Evolutionary conservation across 2,329 filamentous ascomycete species (phyloP).

Genomic region (Epichloe bromicola): DNA sequence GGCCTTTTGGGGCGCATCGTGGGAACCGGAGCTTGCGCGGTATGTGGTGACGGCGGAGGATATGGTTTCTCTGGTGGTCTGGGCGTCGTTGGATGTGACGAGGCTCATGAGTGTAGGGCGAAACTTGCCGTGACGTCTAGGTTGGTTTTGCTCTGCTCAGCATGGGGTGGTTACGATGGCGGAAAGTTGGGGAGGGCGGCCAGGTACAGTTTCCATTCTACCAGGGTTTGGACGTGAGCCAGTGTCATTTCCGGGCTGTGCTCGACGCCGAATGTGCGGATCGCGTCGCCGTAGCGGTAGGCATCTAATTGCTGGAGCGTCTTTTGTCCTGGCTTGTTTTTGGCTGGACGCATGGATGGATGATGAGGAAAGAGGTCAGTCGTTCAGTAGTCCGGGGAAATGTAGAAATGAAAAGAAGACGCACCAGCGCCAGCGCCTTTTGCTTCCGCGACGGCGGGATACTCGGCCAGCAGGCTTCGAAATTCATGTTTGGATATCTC

Average conservation of each 20-base stretch:
- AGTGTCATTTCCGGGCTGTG: slow-evolving; percentile 32
- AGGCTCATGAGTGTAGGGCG: slow-evolving; percentile 47
- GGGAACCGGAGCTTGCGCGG: slow-evolving; percentile 24
- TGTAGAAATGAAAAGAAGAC: slow-evolving; percentile 20
- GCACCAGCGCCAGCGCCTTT: slow-evolving; percentile 27
- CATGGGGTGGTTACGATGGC: too few relatives aligned
- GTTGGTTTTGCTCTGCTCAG: neutral
- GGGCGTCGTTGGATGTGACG: slow-evolving; percentile 46
- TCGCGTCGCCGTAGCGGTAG: slow-evolving; percentile 44
- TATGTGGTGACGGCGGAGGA: slow-evolving; percentile 37
- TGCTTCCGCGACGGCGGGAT: slow-evolving; percentile 26
- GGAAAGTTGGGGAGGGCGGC: neutral
- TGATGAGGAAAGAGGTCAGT: neutral
- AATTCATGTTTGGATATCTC: slow-evolving; percentile 22
- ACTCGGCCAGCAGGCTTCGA: slow-evolving; percentile 21
- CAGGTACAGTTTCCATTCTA: slow-evolving; percentile 60
- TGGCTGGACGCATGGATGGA: neutral
- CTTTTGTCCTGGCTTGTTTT: slow-evolving; percentile 31
- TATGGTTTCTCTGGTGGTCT: slow-evolving; percentile 34
- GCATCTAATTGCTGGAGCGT: slow-evolving; percentile 45
- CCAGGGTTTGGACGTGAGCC: slow-evolving; percentile 44
- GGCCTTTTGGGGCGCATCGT: slow-evolving; percentile 26
- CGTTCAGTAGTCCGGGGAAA: too few relatives aligned
- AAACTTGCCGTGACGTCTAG: slow-evolving; percentile 47
- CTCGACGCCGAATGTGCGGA: slow-evolving; percentile 28